Evolutionary conservation across 2,329 filamentous ascomycete genomes (phyloP), one percentile per base, ranked within the genome.

Genomic region (Thielaviopsis musarum): DNA sequence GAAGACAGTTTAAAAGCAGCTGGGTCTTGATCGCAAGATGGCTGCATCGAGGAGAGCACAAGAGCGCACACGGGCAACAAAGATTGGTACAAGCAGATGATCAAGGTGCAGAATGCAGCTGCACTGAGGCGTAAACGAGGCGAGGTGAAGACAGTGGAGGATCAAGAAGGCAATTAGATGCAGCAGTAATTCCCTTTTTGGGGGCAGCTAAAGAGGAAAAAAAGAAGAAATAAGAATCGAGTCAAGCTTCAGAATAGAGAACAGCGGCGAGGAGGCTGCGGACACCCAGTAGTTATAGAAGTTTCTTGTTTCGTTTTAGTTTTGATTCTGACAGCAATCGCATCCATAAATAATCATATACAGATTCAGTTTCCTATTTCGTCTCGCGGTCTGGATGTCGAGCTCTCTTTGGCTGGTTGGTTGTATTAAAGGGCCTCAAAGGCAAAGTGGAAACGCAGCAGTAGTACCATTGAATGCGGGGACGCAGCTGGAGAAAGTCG

Each of bases 11-110:
- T 30, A 26, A 24, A 57, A 26, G 21, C 13, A 34, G 26, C 45
- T 21, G 38, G 22, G 38, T 26, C 17, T 48, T 56, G 30, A 26
- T 48, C 34, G 19, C 24, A 24, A 45, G 52, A 51, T 28, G 57
- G 34, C 24, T 59, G 52, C 57, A 59, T 54, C 30, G 34, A 55
- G 48, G 49, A 51, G 30, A 21, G 45, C 38, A 38, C 52, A 58
- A 58, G 48, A 56, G 52, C 30, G 56, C 41, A 58, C 59, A 57
- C 26, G 28, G 26, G 52, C 17, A 24, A 58, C 53, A 57, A 57
- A 57, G 26, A 19, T 41, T n/a, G 45, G 52, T 30, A 54, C 19
- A 21, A 56, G 54, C 34, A 51, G 28, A 45, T 48, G 17, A 53
- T 56, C 41, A 51, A 61, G 21, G 15, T 30, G 41, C 53, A 55